These are phyloP conservation scores for Oleoguttula mirabilis DNA, from an alignment of 495 filamentous ascomycete genomes.

Conservation along the genomic window DNA sequence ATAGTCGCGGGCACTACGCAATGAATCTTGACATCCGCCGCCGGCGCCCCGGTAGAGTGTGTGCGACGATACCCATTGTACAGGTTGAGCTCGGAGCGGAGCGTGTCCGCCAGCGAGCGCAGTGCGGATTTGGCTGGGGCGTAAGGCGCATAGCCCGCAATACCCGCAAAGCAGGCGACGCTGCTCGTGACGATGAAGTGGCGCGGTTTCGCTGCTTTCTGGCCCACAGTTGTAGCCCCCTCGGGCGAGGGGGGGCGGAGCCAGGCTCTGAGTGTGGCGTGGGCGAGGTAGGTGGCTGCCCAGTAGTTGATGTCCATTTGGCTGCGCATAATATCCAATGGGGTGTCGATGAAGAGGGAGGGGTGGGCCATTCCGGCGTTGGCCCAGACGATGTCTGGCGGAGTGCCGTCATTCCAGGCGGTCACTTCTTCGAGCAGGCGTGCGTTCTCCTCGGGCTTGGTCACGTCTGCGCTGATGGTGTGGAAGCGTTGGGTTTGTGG, in stretches of 20 bases:
- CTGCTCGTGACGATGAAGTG: conserved; percentile 86
- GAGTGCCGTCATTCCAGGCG: conserved; percentile 64
- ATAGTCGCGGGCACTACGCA: conserved; percentile 81
- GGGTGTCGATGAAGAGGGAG: conserved; percentile 63
- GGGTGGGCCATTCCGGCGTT: conserved; percentile 70
- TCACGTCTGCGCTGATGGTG: conserved; percentile 75
- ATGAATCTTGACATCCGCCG: conserved; percentile 61
- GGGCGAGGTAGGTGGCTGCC: conserved; percentile 75
- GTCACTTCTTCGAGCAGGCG: conserved; percentile 59
- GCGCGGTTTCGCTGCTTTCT: conserved; percentile 32
- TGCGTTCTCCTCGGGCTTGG: conserved; percentile 50
- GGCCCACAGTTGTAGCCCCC: background rate
- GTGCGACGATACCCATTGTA: conserved; percentile 55
- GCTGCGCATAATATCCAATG: conserved; percentile 47
- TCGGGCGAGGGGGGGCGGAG: conserved; percentile 37
- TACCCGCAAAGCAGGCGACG: conserved; percentile 56
- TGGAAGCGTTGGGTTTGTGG: conserved; percentile 61
- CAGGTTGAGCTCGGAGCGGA: conserved; percentile 71
- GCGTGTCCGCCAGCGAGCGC: conserved; percentile 66
- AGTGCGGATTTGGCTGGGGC: conserved; percentile 77
- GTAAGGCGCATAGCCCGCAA: conserved; percentile 80
- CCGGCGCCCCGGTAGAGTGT: conserved; percentile 31
- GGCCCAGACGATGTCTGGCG: conserved; percentile 85
- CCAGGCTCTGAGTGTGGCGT: conserved; percentile 52
- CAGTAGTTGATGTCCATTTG: conserved; percentile 94